A percentile compares a stretch with the other conserved stretches of the same genome.
Evolutionary conservation across 495 filamentous ascomycete species (phyloP).

Genomic region (Aspergillus cristatus): DNA sequence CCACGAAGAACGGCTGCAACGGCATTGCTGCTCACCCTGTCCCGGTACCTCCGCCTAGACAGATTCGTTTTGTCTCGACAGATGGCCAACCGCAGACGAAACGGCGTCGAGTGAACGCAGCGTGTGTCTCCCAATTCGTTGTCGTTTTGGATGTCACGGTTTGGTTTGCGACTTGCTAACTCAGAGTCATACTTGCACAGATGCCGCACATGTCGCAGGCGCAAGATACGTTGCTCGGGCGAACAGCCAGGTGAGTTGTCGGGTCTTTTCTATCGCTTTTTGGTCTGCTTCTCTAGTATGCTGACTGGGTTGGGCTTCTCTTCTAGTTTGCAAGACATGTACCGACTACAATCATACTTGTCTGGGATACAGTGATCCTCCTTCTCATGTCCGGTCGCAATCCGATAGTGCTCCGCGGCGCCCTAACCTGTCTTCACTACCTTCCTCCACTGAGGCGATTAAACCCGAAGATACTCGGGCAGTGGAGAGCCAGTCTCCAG

Average conservation of each 20-base stretch:
- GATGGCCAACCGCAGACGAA: conserved; percentile 76
- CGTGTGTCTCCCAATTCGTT: conserved; percentile 42
- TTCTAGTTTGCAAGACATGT: conserved; percentile 59
- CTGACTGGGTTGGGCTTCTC: conserved; percentile 1
- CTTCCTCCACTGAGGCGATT: conserved; percentile 11
- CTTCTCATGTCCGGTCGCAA: conserved; percentile 45
- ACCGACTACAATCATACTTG: conserved; percentile 65
- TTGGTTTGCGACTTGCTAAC: too few relatives aligned
- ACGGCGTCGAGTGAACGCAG: conserved; percentile 70
- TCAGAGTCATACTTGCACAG: conserved; percentile 28
- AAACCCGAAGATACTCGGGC: conserved; percentile 10
- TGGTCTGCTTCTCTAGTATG: not conserved
- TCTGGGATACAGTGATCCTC: conserved; percentile 61
- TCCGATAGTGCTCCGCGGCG: conserved; percentile 24
- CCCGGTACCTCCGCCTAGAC: conserved; percentile 33
- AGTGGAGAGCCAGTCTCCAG: conserved; percentile 24
- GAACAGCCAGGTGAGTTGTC: conserved; percentile 48
- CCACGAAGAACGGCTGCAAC: conserved; percentile 34
- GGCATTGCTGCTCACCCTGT: too few relatives aligned
- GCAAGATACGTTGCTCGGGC: conserved; percentile 77
- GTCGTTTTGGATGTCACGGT: too few relatives aligned
- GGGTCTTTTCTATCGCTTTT: not conserved
- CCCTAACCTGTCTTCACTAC: conserved; percentile 14
- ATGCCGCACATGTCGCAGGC: conserved; percentile 70
- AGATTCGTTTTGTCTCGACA: conserved; percentile 72